Evolutionary conservation across 2,329 filamentous ascomycete species (phyloP).

Genomic region (Alternaria consortialis): DNA sequence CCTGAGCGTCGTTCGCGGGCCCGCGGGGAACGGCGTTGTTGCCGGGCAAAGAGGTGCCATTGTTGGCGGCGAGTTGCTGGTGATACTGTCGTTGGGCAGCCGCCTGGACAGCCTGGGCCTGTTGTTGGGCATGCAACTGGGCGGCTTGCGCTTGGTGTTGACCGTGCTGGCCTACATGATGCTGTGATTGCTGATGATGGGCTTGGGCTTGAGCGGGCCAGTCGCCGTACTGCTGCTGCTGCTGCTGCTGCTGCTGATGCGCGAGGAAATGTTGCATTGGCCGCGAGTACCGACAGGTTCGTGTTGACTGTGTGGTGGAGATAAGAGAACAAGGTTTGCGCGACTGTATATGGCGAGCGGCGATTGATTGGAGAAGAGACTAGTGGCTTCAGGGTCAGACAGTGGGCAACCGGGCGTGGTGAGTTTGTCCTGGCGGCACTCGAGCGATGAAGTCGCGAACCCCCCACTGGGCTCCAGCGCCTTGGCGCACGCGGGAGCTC

Average conservation of each 20-base stretch:
- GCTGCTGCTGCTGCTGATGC: conserved; percentile 67
- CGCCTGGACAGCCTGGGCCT: conserved; percentile 59
- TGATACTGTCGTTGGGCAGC: conserved; percentile 67
- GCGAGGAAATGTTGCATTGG: conserved; percentile 69
- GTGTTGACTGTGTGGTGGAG: conserved; percentile 16
- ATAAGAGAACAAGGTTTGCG: conserved; percentile 11
- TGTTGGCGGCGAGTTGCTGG: conserved; percentile 74
- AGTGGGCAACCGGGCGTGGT: conserved; percentile 27
- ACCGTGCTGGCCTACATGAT: conserved; percentile 52
- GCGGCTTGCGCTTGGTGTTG: conserved; percentile 52
- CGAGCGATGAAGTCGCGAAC: conserved; percentile 37
- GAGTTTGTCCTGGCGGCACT: conserved; percentile 29
- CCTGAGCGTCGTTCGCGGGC: conserved; percentile 51
- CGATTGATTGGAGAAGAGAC: conserved; percentile 19
- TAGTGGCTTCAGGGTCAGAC: conserved; percentile 17
- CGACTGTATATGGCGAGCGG: conserved; percentile 13
- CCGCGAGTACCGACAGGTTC: conserved; percentile 28
- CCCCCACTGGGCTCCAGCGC: conserved; percentile 35
- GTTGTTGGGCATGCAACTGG: conserved; percentile 57
- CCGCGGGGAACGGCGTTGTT: conserved; percentile 49
- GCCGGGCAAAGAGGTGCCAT: conserved; percentile 60
- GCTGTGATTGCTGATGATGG: conserved; percentile 53
- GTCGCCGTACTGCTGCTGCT: conserved; percentile 66
- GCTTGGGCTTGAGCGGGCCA: conserved; percentile 48
- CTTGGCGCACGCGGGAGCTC: conserved; percentile 39